Evolutionary conservation across 2,329 filamentous ascomycete genomes (phyloP), one percentile per base, ranked within the genome.

Genomic region (Botrytis fragariae): DNA sequence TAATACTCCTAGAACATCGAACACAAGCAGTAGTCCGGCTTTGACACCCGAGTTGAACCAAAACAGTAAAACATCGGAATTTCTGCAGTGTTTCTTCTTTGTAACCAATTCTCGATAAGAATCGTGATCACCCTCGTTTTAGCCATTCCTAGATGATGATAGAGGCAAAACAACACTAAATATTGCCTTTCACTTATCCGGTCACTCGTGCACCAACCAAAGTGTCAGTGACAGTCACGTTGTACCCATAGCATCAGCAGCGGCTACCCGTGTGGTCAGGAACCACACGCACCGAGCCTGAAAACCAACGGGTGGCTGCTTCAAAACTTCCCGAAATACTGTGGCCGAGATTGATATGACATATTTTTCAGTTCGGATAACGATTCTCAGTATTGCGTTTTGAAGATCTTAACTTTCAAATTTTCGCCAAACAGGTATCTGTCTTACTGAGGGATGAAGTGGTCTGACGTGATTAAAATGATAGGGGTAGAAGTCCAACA

Each of bases 171-270:
- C 22, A 54, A 42, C 14, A 68, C 35, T 37, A 57, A 32, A 42
- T 9, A 42, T 57, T 32, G 35, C 22, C 35, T 22, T 68, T 42
- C 35, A 42, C 48, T 32, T 48, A 72, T n/a, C 37, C 35, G 51
- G 22, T 51, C 54, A 54, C 22, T 60, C 39, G 25, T 72, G 62
- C 70, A 68, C 29, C 64, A 44, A 42, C 51, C 22, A 60, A 57
- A 42, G 65, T 68, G 48, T 57, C 65, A 68, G 48, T 68, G 65
- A 68, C 62, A 71, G 68, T 72, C 70, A 72, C 70, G 62, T 68
- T 72, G 70, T 72, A 37, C 29, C 51, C 48, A 32, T 20, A 42
- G 39, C 68, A 45, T 63, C 59, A 61, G 59, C 39, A 71, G 35
- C 32, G 25, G 9, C 54, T 63, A 63, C n/a, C 65, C 65, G 65